Percentiles rank a stretch among this genome's conserved stretches.
Evolutionary conservation across 2,329 filamentous ascomycete species (phyloP).

Genomic region (Cercospora sp.): DNA sequence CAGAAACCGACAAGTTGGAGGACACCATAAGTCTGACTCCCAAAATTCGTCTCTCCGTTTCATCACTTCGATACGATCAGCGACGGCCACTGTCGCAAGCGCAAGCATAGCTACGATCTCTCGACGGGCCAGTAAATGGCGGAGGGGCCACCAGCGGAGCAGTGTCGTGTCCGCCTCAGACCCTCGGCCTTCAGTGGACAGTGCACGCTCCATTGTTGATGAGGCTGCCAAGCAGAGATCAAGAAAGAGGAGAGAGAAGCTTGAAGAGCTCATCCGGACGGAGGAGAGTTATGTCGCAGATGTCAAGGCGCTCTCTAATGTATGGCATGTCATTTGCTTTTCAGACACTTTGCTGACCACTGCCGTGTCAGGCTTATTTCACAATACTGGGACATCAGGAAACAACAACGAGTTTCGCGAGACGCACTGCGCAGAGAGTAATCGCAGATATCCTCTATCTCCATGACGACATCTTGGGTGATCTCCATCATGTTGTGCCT

Average conservation of each 20-base stretch:
- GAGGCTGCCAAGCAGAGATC: constrained; percentile 70
- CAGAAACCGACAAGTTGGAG: constrained; percentile 8
- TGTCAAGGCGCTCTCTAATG: constrained; percentile 81
- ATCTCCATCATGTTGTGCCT: constrained; percentile 70
- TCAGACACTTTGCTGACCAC: neutral
- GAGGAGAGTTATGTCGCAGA: constrained; percentile 89
- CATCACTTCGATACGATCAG: constrained; percentile 77
- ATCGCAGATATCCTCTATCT: constrained; percentile 72
- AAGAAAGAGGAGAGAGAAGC: constrained; percentile 71
- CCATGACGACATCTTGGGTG: constrained; percentile 76
- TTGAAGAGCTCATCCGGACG: constrained; percentile 82
- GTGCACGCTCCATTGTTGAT: constrained; percentile 57
- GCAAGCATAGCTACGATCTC: constrained; percentile 67
- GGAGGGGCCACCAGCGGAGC: constrained; percentile 60
- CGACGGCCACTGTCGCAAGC: constrained; percentile 73
- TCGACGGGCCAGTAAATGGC: constrained; percentile 55
- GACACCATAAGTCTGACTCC: constrained; percentile 51
- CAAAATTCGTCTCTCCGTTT: constrained; percentile 76
- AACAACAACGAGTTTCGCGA: constrained; percentile 31
- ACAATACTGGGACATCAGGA: constrained; percentile 40
- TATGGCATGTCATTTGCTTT: constrained; percentile 46
- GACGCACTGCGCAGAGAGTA: constrained; percentile 34
- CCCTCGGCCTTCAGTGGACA: constrained; percentile 63
- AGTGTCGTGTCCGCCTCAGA: constrained; percentile 64
- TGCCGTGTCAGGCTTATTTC: constrained; percentile 43